Evolutionary conservation across 106 monocot species (phyloP).

Genomic region (Narthecium ossifragum): DNA sequence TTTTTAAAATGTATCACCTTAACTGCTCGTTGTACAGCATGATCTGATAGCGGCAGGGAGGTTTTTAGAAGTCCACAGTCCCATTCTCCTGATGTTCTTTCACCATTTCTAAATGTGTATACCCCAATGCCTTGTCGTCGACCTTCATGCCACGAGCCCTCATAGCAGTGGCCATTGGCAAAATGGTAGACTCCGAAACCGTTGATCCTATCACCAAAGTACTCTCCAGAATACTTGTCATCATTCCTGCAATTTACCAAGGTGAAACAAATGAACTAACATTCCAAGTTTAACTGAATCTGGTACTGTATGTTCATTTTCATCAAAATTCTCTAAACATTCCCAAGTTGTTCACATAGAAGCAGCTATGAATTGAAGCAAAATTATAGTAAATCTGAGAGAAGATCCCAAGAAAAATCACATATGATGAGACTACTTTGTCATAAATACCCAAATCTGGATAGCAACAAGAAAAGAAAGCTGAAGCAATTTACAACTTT

Average conservation of each 20-base stretch:
- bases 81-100: slow-evolving; percentile 67
- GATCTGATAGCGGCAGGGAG: not conserved
- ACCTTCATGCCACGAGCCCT: slow-evolving; percentile 92
- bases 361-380: too few species aligned
- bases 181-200: slow-evolving; percentile 75
- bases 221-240: slow-evolving; percentile 81
- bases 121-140: slow-evolving; percentile 68
- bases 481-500: too few species aligned
- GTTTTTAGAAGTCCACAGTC: slow-evolving; percentile 50
- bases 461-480: too few species aligned
- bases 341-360: too few species aligned
- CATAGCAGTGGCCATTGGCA: slow-evolving; percentile 79
- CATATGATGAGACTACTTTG: too few species aligned
- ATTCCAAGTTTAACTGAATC: too few species aligned
- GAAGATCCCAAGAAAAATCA: too few species aligned
- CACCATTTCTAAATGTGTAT: slow-evolving; percentile 75
- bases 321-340: too few species aligned
- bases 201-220: slow-evolving; percentile 88
- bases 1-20: not conserved
- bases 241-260: slow-evolving; percentile 79
- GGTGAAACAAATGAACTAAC: too few species aligned
- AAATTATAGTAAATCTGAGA: too few species aligned
- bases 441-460: too few species aligned
- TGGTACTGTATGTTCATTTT: too few species aligned
- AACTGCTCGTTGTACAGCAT: not conserved